Evolutionary conservation across 2,329 filamentous ascomycete genomes (phyloP), one percentile per base, ranked within the genome.

Genomic region (Fusarium sp.): DNA sequence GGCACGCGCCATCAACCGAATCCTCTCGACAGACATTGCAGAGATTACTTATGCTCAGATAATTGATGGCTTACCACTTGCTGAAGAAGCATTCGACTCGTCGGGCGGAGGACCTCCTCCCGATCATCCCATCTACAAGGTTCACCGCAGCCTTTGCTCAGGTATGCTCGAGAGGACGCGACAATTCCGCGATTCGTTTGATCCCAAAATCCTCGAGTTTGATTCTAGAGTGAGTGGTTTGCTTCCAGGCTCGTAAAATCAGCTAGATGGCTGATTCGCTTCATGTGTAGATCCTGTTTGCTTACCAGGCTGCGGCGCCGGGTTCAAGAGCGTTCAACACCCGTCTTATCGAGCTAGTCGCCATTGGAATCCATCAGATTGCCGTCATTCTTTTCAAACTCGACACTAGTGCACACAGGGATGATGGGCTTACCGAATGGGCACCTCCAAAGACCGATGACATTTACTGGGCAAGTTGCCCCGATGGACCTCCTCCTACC

Each of bases 291-390:
- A 54, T 70, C 19, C 19, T 76, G 4, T 28, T 54, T 34, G 64
- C 53, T 0, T 76, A 67, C 51, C 61, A 64, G 19, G 61, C 67
- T 9, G 64, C 72, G 1, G 40, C 63, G 2, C 63, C 42, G 2
- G 67, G 58, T 4, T 74, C 73, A 7, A 42, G 57, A 11, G 48
- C 60, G 0, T 77, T 75, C 42, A 57, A 72, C 0, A 67, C 65
- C 15, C 58, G 69, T 1, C 63, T 77, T 6, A 70, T 77, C 7
- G 75, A 78, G 45, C 35, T 77, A 3, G 53, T 71, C 6, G 73
- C 71, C 0, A 26, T 68, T 25, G 56, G 70, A 3, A 43, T 74
- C 4, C 74, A 77, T 36, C 53, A 75, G 6, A 70, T 76, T 6
- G 74, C 70, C 1, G 67, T 70, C 0, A 39, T 44, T 2, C 42